Evolutionary conservation across 148 eudicot genomes (phyloP).

Genomic region (Gaultheria prostrata): DNA sequence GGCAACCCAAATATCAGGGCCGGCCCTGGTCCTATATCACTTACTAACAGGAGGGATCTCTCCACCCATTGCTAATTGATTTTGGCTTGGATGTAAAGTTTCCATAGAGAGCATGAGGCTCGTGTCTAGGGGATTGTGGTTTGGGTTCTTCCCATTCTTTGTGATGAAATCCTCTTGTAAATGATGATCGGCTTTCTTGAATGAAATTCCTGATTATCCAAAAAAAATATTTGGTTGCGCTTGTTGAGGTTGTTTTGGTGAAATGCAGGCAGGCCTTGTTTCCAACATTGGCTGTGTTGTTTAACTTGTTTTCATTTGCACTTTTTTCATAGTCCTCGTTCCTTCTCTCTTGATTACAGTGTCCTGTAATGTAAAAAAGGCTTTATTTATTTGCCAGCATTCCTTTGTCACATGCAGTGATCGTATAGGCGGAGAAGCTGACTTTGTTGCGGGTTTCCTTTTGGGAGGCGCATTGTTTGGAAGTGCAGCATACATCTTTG

Average conservation of each 20-base stretch:
- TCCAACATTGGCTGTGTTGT: constrained; percentile 4
- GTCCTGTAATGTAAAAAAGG: neutral
- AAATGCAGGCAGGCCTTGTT: neutral
- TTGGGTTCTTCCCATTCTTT: neutral
- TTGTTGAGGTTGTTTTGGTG: neutral
- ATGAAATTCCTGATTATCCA: neutral
- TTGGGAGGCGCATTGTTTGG: constrained; percentile 85
- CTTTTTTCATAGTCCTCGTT: neutral
- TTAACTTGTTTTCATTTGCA: neutral
- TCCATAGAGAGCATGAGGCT: neutral
- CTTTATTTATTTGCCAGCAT: neutral
- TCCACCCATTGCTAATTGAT: too few species aligned
- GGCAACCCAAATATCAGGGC: too few species aligned
- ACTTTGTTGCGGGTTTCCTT: constrained; percentile 77
- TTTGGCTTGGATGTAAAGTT: too few species aligned
- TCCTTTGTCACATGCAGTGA: constrained; percentile 37
- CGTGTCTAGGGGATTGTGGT: neutral
- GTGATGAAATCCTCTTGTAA: neutral
- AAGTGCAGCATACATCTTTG: constrained; percentile 72
- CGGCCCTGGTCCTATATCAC: too few species aligned
- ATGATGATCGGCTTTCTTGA: neutral
- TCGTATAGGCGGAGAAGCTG: constrained; percentile 56
- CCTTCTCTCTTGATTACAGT: neutral
- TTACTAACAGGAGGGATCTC: too few species aligned
- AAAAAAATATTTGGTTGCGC: neutral